Base-by-base conservation (phyloP, 2,329 filamentous ascomycete genomes). In the Cladosporium phlei region DNA sequence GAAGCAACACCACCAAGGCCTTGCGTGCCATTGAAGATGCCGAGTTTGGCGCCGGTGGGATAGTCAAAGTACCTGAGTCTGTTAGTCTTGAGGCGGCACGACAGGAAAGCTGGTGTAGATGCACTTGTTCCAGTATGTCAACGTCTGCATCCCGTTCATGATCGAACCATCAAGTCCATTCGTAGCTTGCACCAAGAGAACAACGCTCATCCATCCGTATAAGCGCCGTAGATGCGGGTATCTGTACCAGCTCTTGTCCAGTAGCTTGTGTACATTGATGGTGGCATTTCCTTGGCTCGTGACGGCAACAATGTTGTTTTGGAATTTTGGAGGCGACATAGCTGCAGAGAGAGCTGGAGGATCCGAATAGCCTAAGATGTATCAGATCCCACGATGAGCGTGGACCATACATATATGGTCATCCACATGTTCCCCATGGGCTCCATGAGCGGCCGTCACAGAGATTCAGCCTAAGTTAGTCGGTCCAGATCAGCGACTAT, bases 131-230 rank as follows among this genome's bases (percentile, higher is more conserved):
- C 72, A 75, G 29, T 67, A 62, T 1, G 51, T 47, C 51, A 75
- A 64, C 3, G 69, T 63, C 51, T 75, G 70, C 1, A 75, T 52
- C 1, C 65, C 66, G 49, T 74, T 73, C 66, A 74, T 71, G 63
- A 75, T 69, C 9, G 65, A 67, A 3, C 69, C 69, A 50, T 73
- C 69, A 29, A 72, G 73, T 1, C 70, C 70, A 38, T 67, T 70
- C 1, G 72, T 74, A n/a, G 50, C 50, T 7, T 52, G 50, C 2
- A 55, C 46, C 16, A 58, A 42, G 4, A 58, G 43, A 5, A 58
- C 47, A 37, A 55, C 52, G 19, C 49, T 52, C 50, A 58, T 50
- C 30, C 52, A 51, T 17, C 49, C 45, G 38, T 58, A 58, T 5
- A 55, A 47, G 33, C 40, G 52, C 22, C 55, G 44, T n/a, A 58